Evolutionary conservation across 495 filamentous ascomycete species (phyloP).

Genomic region (Tuber calosporum): DNA sequence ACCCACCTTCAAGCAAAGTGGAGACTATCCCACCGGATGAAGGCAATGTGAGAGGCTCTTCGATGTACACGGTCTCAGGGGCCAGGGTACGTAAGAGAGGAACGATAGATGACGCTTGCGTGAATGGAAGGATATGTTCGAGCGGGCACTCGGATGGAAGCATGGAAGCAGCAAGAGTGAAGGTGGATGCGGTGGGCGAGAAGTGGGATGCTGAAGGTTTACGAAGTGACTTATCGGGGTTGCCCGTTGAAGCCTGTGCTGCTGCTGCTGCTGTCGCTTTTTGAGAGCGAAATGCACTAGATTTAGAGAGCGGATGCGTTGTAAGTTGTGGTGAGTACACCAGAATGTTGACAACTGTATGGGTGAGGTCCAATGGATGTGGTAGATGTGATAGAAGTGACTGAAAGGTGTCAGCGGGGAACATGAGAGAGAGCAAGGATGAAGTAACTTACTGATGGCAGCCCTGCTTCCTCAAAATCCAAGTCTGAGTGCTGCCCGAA

Average conservation of each 20-base stretch:
- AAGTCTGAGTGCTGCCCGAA: constrained; percentile 33
- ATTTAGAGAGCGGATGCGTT: constrained; percentile 20
- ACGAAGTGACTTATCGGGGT: not conserved
- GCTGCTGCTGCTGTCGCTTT: not conserved
- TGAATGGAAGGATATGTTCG: constrained; percentile 36
- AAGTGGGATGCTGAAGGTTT: constrained; percentile 6
- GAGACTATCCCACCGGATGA: constrained; percentile 21
- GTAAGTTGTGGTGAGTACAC: constrained; percentile 36
- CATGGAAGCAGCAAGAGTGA: constrained; percentile 20
- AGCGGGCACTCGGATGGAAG: constrained; percentile 25
- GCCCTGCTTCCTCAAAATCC: constrained; percentile 32
- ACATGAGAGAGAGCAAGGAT: not conserved
- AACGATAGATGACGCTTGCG: constrained; percentile 8
- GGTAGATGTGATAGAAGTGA: constrained; percentile 36
- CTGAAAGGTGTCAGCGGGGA: constrained; percentile 7
- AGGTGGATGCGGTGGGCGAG: constrained; percentile 22
- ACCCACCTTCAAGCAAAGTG: constrained; percentile 17
- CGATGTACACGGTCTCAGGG: constrained; percentile 37
- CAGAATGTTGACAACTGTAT: constrained; percentile 32
- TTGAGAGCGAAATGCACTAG: not conserved
- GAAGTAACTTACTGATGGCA: constrained; percentile 27
- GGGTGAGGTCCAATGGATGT: constrained; percentile 21
- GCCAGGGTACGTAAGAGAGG: constrained; percentile 25
- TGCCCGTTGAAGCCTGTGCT: not conserved
- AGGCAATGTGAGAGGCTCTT: constrained; percentile 25